Evolutionary conservation across 2,329 filamentous ascomycete genomes (phyloP).

Genomic region (Talaromyces sp.): DNA sequence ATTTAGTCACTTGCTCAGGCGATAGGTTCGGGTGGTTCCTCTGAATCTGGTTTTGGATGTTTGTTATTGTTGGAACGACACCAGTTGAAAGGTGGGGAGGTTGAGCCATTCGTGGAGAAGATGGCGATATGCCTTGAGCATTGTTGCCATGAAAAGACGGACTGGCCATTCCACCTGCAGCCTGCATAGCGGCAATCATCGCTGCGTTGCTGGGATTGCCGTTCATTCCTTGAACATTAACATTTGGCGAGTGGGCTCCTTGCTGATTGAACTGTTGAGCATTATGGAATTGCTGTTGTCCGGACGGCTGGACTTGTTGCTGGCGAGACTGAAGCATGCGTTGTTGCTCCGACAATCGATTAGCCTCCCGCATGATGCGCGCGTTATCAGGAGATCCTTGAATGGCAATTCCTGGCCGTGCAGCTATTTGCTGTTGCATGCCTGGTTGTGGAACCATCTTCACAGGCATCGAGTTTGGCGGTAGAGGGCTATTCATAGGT

Average conservation of each 20-base stretch:
- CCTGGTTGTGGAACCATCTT: slow-evolving; percentile 52
- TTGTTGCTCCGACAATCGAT: slow-evolving; percentile 48
- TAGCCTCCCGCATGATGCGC: slow-evolving; percentile 45
- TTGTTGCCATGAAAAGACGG: slow-evolving; percentile 38
- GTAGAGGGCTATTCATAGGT: slow-evolving; percentile 46
- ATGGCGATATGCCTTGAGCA: slow-evolving; percentile 37
- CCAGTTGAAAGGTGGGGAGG: slow-evolving; percentile 50
- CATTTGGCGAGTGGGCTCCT: slow-evolving; percentile 42
- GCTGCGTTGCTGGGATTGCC: slow-evolving; percentile 26
- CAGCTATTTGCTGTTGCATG: slow-evolving; percentile 47
- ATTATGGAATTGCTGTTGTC: slow-evolving; percentile 37
- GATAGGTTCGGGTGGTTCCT: slow-evolving; percentile 48
- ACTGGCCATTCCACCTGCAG: slow-evolving; percentile 38
- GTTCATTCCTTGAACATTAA: slow-evolving; percentile 29
- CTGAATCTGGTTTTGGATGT: slow-evolving; percentile 50
- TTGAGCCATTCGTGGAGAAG: slow-evolving; percentile 45
- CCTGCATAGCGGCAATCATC: slow-evolving; percentile 43
- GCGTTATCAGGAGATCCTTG: slow-evolving; percentile 53
- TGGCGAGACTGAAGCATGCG: slow-evolving; percentile 57
- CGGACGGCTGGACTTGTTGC: slow-evolving; percentile 36
- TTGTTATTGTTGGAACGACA: slow-evolving; percentile 52
- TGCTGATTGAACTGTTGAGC: slow-evolving; percentile 44
- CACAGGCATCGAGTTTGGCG: slow-evolving; percentile 57
- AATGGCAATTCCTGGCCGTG: slow-evolving; percentile 41
- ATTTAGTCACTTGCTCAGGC: slow-evolving; percentile 50